Percentiles rank a stretch among this genome's conserved stretches.
Conservation (phyloP, 2,329 filamentous ascomycete genomes). For the Sporothrix luriei region DNA sequence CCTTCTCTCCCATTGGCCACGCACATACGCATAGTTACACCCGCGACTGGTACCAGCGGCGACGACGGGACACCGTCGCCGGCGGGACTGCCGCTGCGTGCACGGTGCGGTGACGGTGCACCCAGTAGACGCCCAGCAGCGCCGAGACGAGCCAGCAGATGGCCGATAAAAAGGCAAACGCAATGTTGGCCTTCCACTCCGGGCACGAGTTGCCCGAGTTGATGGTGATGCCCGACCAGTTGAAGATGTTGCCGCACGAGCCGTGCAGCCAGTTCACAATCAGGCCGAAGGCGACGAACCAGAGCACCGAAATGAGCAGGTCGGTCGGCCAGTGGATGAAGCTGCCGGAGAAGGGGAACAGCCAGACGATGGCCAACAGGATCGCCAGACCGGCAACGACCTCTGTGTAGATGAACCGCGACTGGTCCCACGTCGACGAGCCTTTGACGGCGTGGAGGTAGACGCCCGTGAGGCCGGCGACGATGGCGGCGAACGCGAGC, state of each 20-base stretch:
- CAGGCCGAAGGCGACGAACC: slow-evolving; percentile 71
- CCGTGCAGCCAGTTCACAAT: slow-evolving; percentile 58
- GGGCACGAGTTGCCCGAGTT: slow-evolving; percentile 58
- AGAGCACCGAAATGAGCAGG: slow-evolving; percentile 66
- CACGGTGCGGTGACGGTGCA: slow-evolving; percentile 47
- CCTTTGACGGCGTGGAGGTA: slow-evolving; percentile 59
- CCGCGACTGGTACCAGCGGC: slow-evolving; percentile 48
- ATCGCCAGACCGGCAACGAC: slow-evolving; percentile 70
- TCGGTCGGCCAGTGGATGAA: slow-evolving; percentile 75
- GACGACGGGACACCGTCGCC: slow-evolving; percentile 35
- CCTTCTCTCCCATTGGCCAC: background rate
- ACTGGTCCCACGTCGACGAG: slow-evolving; percentile 57
- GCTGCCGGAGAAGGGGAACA: slow-evolving; percentile 68
- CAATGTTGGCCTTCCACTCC: slow-evolving; percentile 70
- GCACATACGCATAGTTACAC: slow-evolving; percentile 43
- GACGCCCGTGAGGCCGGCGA: slow-evolving; percentile 68
- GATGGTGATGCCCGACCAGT: slow-evolving; percentile 60
- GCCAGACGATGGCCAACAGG: slow-evolving; percentile 69
- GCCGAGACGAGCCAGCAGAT: slow-evolving; percentile 70
- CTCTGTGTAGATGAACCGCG: slow-evolving; percentile 74
- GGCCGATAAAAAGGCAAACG: slow-evolving; percentile 71
- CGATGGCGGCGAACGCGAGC: slow-evolving; percentile 71
- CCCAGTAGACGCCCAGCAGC: slow-evolving; percentile 60
- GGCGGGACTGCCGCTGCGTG: background rate
- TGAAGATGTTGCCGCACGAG: slow-evolving; percentile 59